Evolutionary conservation across 441 rosid species (phyloP).

Genomic region (Heliophila coronopifolia): DNA sequence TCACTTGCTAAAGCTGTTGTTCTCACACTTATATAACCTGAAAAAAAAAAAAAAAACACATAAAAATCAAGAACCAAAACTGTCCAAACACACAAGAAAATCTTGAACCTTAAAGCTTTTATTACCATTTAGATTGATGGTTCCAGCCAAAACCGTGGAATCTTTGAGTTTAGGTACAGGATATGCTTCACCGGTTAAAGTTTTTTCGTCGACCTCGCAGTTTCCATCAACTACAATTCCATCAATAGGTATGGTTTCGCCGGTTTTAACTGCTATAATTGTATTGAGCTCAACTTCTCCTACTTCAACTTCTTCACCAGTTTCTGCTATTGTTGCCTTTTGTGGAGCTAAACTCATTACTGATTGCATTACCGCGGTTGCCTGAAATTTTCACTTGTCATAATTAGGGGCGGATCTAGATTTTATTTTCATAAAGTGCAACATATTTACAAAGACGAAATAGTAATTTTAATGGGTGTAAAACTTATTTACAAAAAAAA

Average conservation of each 20-base stretch:
- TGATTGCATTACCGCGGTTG: constrained; percentile 70
- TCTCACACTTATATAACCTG: constrained; percentile 69
- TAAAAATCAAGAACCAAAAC: neutral
- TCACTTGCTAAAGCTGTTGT: constrained; percentile 78
- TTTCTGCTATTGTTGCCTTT: constrained; percentile 70
- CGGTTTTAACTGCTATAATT: constrained; percentile 65
- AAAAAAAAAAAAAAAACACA: constrained; percentile 3
- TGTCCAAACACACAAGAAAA: too few species aligned
- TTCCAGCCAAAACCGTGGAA: constrained; percentile 81
- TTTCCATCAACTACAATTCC: constrained; percentile 76
- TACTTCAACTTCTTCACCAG: constrained; percentile 70
- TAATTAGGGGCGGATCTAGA: too few species aligned
- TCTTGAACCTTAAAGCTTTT: neutral
- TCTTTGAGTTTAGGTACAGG: constrained; percentile 69
- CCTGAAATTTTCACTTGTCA: constrained; percentile 37
- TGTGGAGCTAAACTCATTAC: constrained; percentile 82
- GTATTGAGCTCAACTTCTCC: constrained; percentile 63
- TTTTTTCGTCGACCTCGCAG: constrained; percentile 86
- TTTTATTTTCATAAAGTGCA: too few species aligned
- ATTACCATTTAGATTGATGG: constrained; percentile 77
- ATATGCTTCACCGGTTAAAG: constrained; percentile 79
- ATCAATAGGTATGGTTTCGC: constrained; percentile 83
- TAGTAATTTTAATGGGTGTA: too few species aligned
- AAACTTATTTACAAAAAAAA: too few species aligned
- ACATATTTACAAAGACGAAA: too few species aligned